Base-by-base conservation (phyloP, 1,139 yeast species). In the Candida dubliniensis region DNA sequence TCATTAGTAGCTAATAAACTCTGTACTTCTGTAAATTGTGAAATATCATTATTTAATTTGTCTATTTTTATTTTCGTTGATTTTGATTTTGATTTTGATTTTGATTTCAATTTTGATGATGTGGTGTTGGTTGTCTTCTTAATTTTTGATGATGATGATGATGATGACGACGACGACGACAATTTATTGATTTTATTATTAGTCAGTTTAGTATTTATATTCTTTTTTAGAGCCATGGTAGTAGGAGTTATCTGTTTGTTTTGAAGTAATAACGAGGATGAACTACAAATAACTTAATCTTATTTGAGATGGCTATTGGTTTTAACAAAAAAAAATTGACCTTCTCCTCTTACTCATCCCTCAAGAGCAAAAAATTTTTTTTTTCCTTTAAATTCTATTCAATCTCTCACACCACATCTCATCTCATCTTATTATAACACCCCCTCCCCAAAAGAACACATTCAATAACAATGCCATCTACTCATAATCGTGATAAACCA, bases 401-500 rank as follows among this genome's bases (percentile, higher is more conserved):
- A 8, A 18, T 18, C 23, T 18, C 23, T 18, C 23, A 18, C 23
- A 18, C 23, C 14, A 14, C 31, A 14, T 15, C 32, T 29, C 40
- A 45, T 40, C 54, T 48, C 55, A 48, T 49, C 49, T 43, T 47
- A 24, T 34, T 36, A 25, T 13, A 39, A 13, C 12, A 13, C 15
- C 26, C 26, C 14, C 13, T 10, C 32, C 29, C 31, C 11, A 8
- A 25, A 31, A 18, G 23, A 18, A 18, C 23, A 18, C 23, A 18
- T 18, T 18, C 23, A 18, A 18, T 18, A 18, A 41, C 30, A 36
- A 91, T 93, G 98, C 90, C 87, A 30, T 89, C 96, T 3, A 87
- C 95, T 45, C 93, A 91, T 65, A 87, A 91, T 64, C 86, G 83
- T 62, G 98, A 91, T 58, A 93, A 93, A 66, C 98, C 98, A 44